Evolutionary conservation across 139 green algal genomes (phyloP).

Genomic region (Diplosphaera chodatii): DNA sequence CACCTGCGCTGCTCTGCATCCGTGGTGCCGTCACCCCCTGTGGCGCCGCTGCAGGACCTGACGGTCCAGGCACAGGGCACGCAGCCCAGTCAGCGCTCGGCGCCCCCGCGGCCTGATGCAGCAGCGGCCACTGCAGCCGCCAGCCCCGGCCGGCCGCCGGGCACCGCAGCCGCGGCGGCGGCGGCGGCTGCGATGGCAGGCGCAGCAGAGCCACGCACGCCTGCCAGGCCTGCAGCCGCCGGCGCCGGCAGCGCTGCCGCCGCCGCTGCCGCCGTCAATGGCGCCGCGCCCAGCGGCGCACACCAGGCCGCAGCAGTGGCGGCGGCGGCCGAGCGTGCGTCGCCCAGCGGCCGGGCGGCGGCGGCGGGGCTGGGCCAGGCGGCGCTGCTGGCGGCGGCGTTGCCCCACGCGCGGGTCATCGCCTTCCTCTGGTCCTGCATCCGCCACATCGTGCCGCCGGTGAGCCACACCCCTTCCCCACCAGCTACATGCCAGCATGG

Average conservation of each 20-base stretch:
- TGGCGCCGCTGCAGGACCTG: no score
- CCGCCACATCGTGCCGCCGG: constrained; percentile 38
- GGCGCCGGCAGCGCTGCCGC: background rate
- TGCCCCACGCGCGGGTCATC: constrained; percentile 39
- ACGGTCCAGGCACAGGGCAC: background rate
- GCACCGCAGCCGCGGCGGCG: no score
- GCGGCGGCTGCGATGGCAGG: no score
- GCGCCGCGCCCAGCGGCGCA: no score
- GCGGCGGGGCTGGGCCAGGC: constrained; percentile 1
- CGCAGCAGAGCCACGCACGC: background rate
- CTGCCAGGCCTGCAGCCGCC: background rate
- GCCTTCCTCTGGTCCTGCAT: constrained; percentile 65
- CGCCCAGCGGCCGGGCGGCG: constrained; percentile 1
- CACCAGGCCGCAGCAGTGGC: constrained; percentile 2
- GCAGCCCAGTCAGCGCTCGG: background rate
- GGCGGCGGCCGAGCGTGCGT: constrained; percentile 5
- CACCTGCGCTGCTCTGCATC: no score
- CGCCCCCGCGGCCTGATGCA: no score
- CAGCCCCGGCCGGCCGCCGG: background rate
- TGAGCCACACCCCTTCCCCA: background rate
- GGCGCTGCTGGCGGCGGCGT: constrained; percentile 32
- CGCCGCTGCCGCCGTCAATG: no score
- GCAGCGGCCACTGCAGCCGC: no score
- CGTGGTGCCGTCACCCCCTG: no score
- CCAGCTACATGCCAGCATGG: no score